Evolutionary conservation across 441 rosid species (phyloP).

Genomic region (Rhodomyrtus psidioides): DNA sequence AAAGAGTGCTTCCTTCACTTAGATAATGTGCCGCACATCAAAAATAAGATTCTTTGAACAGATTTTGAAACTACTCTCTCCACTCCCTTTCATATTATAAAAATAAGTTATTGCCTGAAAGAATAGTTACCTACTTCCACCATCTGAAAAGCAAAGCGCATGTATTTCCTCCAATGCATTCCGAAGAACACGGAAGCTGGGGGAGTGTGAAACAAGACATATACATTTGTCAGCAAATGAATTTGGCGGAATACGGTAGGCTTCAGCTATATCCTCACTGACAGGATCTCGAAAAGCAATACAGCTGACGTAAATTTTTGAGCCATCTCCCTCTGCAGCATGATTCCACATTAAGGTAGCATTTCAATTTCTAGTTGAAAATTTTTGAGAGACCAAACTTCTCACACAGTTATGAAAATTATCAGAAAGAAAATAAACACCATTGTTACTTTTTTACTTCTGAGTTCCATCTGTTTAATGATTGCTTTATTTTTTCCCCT

Average conservation of each 20-base stretch:
- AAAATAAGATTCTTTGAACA: not conserved
- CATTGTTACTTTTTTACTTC: not conserved
- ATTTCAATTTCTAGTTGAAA: not conserved
- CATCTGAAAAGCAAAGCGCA: constrained; percentile 78
- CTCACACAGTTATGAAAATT: not conserved
- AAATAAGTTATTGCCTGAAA: not conserved
- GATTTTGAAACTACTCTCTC: not conserved
- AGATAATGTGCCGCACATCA: not conserved
- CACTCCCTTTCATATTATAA: not conserved
- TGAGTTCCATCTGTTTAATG: not conserved
- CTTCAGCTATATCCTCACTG: constrained; percentile 91
- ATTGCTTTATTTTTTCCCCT: not conserved
- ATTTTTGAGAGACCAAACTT: not conserved
- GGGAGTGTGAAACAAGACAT: constrained; percentile 87
- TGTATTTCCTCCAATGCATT: constrained; percentile 79
- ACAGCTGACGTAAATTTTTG: constrained; percentile 94
- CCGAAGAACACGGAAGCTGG: constrained; percentile 70
- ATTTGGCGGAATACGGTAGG: constrained; percentile 71
- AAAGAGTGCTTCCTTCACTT: not conserved
- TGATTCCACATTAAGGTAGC: not conserved
- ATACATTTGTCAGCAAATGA: constrained; percentile 94
- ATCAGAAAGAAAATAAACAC: not conserved
- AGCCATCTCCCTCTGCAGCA: constrained; percentile 95
- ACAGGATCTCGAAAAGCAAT: constrained; percentile 93
- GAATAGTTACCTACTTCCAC: constrained; percentile 71